Evolutionary conservation across 2,329 filamentous ascomycete genomes (phyloP).

Genomic region (Xylariales sp.): DNA sequence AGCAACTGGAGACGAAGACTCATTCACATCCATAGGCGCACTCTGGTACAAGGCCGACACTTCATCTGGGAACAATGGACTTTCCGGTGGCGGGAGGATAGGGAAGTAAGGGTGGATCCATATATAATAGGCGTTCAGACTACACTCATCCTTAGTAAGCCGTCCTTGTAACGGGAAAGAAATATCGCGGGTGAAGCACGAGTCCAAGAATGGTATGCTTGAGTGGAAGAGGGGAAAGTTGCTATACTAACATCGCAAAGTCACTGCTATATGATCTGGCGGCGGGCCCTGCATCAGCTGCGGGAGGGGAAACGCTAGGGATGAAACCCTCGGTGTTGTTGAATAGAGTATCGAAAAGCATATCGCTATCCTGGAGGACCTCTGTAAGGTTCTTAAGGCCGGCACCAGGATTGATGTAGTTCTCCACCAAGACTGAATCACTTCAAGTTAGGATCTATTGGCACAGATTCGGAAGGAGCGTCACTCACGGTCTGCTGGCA

Average conservation of each 20-base stretch:
- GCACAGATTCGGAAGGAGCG: too few relatives aligned
- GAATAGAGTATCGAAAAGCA: conserved; percentile 42
- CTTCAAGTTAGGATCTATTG: too few relatives aligned
- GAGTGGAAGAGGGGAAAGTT: not conserved
- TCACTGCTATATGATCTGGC: conserved; percentile 37
- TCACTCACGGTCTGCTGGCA: conserved; percentile 26
- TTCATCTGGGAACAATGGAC: conserved; percentile 25
- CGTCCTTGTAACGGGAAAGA: not conserved
- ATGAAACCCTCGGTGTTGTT: conserved; percentile 16
- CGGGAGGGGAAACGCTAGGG: conserved; percentile 8
- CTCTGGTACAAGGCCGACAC: conserved; percentile 28
- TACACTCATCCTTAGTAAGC: conserved; percentile 12
- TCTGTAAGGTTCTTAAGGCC: conserved; percentile 42
- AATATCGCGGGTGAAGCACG: too few relatives aligned
- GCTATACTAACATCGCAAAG: conserved; percentile 31
- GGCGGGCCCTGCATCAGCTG: conserved; percentile 21
- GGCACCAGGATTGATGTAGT: conserved; percentile 42
- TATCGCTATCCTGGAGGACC: conserved; percentile 41
- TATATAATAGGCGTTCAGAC: conserved; percentile 46
- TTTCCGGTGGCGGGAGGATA: conserved; percentile 39
- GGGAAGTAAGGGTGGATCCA: conserved; percentile 48
- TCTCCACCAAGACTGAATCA: conserved; percentile 26
- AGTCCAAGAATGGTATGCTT: too few relatives aligned
- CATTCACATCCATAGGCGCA: conserved; percentile 27
- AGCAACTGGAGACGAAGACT: conserved; percentile 37